Base-by-base conservation (phyloP, 805 yeast species). In the Candida insectorum region DNA sequence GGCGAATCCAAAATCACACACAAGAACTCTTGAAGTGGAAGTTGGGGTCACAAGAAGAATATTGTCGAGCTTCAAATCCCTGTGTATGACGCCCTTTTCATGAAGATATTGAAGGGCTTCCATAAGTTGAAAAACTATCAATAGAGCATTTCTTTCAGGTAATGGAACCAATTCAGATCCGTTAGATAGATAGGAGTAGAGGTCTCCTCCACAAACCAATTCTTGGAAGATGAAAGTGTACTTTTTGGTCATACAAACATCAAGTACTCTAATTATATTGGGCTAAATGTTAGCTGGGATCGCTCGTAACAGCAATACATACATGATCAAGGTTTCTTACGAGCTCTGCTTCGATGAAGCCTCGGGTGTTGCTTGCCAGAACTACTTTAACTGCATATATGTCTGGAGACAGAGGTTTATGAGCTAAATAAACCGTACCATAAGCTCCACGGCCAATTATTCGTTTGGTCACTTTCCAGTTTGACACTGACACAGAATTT, bases 1-100 rank as follows among this genome's bases (percentile, higher is more conserved):
- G 0, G 71, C 70, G 25, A 62, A 59, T 0, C 89, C 89, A 56
- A 83, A 82, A 56, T 83, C 91, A 7, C 85, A 84, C 16, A 82
- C 49, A 2, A 77, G 69, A 24, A 82, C 54, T 39, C 70, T 66
- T 0, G 82, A 60, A 28, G 70, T 70, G 2, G 75, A 74, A 15
- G 66, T 58, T 5, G 83, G 81, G 0, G 73, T 55, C 27, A 67
- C 71, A 25, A 79, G 56, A 21, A 82, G 55, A 16, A 83, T 68
- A 43, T 83, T 83, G 41, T 81, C 89, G 22, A 80, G 32, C 34
- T 81, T 81, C 26, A 81, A 52, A 56, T 81, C 88, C 23, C 87
- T 58, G 44, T 81, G 87, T 4, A 74, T 79, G n/a, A 81, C 62
- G 5, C 74, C 72, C 3, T 25, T 16, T 9, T 62, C 56, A 43